Base-by-base conservation (phyloP, 805 yeast genomes). In the Cyberlindnera misumaiensis region DNA sequence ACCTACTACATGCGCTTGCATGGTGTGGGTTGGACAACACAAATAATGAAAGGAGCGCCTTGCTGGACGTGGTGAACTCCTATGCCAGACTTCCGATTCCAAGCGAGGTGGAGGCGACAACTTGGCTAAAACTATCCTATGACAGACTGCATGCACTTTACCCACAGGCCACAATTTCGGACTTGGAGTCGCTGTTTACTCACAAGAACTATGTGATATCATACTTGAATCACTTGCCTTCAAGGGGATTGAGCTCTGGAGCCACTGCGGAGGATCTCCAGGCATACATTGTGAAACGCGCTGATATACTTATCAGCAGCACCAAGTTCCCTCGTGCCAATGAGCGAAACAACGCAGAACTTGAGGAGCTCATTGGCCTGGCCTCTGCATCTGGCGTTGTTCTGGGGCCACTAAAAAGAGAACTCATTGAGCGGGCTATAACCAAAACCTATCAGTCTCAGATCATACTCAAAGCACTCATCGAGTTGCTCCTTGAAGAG, bases 361-460 rank as follows among this genome's bases (percentile, higher is more conserved):
- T 61, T 35, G 59, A 66, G 50, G 55, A 58, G 47, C 55, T 62
- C 59, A 14, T 57, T 57, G 40, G 60, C 54, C 30, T 48, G 52
- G 33, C 55, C 51, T 28, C 48, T 2, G 25, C 32, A n/a, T 40
- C 36, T 3, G 25, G 33, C 13, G 45, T 58, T 24, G 36, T 55
- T 11, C 42, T 46, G 17, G 34, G 48, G n/a, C 32, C 39, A 13
- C 39, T 35, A 3, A 42, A 41, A 18, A 46, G 28, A n/a, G 52
- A 43, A 46, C 10, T 42, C 35, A 5, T 56, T 55, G 45, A 55
- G 60, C 13, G 55, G 4, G 65, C 71, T 2, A 57, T 71, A 36
- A 51, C 58, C 12, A 65, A 60, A 34, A 70, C 78, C 0, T 74
- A 72, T 41, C 79, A 73, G 47, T 70, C 66, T 29, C 57, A 53